Evolutionary conservation across 768 basidiomycete species (phyloP), one percentile per base, ranked within the genome.

Genomic region (Stropharia rugosoannulata): DNA sequence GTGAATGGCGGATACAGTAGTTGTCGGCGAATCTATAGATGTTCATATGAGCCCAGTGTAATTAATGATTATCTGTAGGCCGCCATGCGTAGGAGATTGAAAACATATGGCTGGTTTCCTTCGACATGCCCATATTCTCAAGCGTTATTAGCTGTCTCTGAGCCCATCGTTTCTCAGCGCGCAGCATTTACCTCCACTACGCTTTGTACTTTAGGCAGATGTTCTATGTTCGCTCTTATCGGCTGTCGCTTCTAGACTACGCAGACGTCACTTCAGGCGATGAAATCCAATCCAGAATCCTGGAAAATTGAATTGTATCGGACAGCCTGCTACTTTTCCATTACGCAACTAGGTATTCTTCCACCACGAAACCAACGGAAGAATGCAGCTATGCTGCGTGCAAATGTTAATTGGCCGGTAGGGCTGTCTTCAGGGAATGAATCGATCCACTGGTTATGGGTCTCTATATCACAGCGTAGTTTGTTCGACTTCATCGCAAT

Each of bases 401-500:
- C 40, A 22, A 27, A 51, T 10, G 15, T 27, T 29, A 41, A 29
- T 13, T 22, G 51, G 51, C 51, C n/a, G 15, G 32, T 35, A 44
- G 41, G 22, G 42, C 41, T 32, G 19, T 52, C 32, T 40, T 15
- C 29, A 43, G 41, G 32, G 15, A 44, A 42, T 41, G 40, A 32
- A 32, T 10, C 18, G 7, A 25, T 27, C n/a, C 10, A 32, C 13
- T 27, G 11, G 9, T 25, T 46, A 11, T 46, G 25, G 6, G 7
- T 15, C 39, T 22, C 22, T 44, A 18, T 56, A 35, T 42, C 41
- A 44, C 25, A 18, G 19, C 18, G 25, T 39, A 32, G 51, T 57
- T 65, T 59, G 62, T 49, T 63, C 62, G 64, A 63, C 60, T 61
- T 68, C 58, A 55, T 54, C 58, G 54, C 49, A 52, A 64, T 59